Base-by-base conservation (phyloP, 176 grass and related monocot genomes). In the Stipa capillata region DNA sequence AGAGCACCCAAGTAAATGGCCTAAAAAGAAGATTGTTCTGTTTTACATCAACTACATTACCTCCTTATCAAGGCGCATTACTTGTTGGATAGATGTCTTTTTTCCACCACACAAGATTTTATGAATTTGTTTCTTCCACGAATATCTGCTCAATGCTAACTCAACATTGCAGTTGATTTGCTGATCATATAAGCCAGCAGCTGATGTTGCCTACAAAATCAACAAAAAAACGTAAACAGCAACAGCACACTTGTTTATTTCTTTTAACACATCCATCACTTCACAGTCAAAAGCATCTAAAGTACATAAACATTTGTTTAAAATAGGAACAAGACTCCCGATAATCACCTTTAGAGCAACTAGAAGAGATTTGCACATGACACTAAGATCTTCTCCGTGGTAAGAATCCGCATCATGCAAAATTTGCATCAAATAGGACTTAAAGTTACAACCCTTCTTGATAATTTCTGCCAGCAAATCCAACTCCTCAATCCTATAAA, bases 401-500 rank as follows among this genome's bases (percentile, higher is more conserved):
- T 76, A 86, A 85, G 85, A 92, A 82, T 78, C 82, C 56, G 68
- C 69, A 50, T 81, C 59, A 62, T 83, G 76, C 79, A 94, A 56
- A 82, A 90, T 86, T 90, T 97, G 87, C 85, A 85, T 77, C 68
- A 97, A 81, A 76, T 61, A 76, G 20, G 85, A 85, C 54, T 90
- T 94, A 16, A 88, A 88, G 52, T 86, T 78, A 70, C 13, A 60
- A 43, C 87, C 87, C 63, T 85, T 85, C 39, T 93, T 58, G 36
- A 90, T 80, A 82, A 97, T 87, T 81, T 84, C 89, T 84, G 92
- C 82, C 41, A 90, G 63, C 73, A 97, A 90, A 88, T 85, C 65
- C 83, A 97, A 84, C 69, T 94, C 94, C 49, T 93, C 71, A 21
- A 97, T 74, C 85, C 94, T 97, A 69, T 70, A 61, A 23, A 80